These are phyloP conservation scores for Rhipidocladum racemiflorum DNA, from an alignment of 176 grass and related monocot genomes.

Conservation along the genomic window DNA sequence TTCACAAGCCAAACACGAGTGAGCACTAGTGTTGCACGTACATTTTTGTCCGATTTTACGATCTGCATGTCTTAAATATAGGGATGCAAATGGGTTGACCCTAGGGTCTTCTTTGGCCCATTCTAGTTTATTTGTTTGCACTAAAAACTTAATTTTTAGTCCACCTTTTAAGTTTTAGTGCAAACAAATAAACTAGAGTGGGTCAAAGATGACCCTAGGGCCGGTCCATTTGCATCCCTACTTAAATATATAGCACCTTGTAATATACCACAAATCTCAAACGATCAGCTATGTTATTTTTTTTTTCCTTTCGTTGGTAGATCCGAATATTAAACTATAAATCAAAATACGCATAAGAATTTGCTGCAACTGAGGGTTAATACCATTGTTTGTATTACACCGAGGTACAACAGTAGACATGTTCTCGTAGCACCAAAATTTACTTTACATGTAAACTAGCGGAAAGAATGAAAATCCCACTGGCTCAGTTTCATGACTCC, in stretches of 20 bases:
- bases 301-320: not conserved
- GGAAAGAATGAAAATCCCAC: constrained; percentile 50
- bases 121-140: too few relatives aligned
- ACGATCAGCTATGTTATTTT: not conserved
- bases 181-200: too few relatives aligned
- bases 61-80: not conserved
- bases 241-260: not conserved
- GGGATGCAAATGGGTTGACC: too few relatives aligned
- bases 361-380: constrained; percentile 10
- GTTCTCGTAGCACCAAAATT: constrained; percentile 58
- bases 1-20: not conserved
- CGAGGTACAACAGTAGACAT: constrained; percentile 45
- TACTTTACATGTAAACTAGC: constrained; percentile 59
- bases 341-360: not conserved
- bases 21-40: not conserved
- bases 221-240: too few relatives aligned
- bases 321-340: not conserved
- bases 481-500: constrained; percentile 35
- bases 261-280: not conserved
- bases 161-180: too few relatives aligned
- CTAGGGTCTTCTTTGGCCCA: too few relatives aligned
- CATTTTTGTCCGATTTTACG: not conserved
- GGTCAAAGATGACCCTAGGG: too few relatives aligned
- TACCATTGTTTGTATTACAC: constrained; percentile 42
- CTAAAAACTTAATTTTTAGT: too few relatives aligned